A percentile compares a stretch with the other conserved stretches of the same genome.
These are phyloP conservation scores for Paratinospora sagittata DNA, from an alignment of 164 flowering plant genomes.

Conservation along the genomic window DNA sequence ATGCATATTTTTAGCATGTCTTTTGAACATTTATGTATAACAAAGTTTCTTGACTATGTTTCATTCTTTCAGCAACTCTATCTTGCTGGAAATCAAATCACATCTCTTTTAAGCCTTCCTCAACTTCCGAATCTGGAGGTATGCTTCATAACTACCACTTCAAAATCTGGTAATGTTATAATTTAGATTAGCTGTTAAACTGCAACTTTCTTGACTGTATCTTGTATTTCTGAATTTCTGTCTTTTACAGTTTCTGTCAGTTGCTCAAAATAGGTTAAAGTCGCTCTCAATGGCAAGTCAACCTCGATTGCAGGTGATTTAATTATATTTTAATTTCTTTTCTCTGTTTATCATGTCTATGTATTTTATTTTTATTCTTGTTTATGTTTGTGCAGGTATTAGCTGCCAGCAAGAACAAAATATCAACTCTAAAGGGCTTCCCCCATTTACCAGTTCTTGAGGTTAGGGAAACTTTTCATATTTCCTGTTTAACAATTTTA, in stretches of 20 bases:
- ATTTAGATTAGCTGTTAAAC: not conserved
- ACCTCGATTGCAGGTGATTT: slow-evolving; percentile 88
- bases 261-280: slow-evolving; percentile 93
- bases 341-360: not conserved
- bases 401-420: slow-evolving; percentile 98
- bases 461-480: slow-evolving; percentile 37
- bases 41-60: slow-evolving; percentile 12
- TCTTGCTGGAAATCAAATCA: slow-evolving; percentile 98
- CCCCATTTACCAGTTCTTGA: slow-evolving; percentile 93
- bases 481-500: not conserved
- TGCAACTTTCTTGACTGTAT: not conserved
- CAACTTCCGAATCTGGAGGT: slow-evolving; percentile 99
- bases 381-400: slow-evolving; percentile 54
- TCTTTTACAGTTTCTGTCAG: slow-evolving; percentile 73
- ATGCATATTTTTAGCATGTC: not conserved
- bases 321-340: slow-evolving; percentile 1
- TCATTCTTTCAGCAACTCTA: slow-evolving; percentile 75
- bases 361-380: not conserved
- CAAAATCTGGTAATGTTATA: not conserved
- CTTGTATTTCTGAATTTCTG: slow-evolving; percentile 1
- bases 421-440: slow-evolving; percentile 84
- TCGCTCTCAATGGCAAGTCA: slow-evolving; percentile 97
- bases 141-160: slow-evolving; percentile 12
- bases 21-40: not conserved
- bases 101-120: slow-evolving; percentile 87